Base-by-base conservation (phyloP, 495 filamentous ascomycete genomes). In the Cudoniella acicularis region DNA sequence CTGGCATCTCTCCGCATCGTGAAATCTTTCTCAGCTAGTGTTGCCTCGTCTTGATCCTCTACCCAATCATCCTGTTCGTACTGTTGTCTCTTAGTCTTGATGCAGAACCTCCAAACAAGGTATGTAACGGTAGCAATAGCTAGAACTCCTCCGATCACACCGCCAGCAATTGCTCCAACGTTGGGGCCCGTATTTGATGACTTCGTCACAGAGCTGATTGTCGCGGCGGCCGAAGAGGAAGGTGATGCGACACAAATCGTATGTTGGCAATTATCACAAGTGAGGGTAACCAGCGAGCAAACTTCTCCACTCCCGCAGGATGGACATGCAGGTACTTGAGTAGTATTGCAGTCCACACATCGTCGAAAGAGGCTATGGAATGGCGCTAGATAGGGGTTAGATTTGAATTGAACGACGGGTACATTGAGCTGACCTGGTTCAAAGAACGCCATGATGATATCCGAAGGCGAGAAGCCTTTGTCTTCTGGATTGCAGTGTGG, bases 91-190 rank as follows among this genome's bases (percentile, higher is more conserved):
- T 85, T 83, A 63, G 84, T 87, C 76, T 90, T 92, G 64, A 96
- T 87, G 66, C 87, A 89, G 70, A 89, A 92, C 69, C 83, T 88
- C 86, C 89, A 98, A 4, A 97, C 78, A 41, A 96, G 69, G 62
- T 87, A 95, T 4, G 85, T 88, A 30, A 92, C 65, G 22, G 89
- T 67, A 20, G 78, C 87, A 26, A 96, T 76, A 11, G 80, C 79
- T 16, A 78, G 80, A 1, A 96, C 64, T 63, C 88, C 91, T 56
- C 89, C 91, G 30, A 96, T 72, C 24, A 95, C 89, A 56, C 92
- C 90, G 65, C 90, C 90, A 17, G 88, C 87, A 62, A 96, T 94
- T 25, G 91, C 87, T 40, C 90, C 89, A 1, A 86, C 79, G 57
- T 90, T 87, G 18, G 85, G 81, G 2, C 83, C 78, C 11, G 73